These are phyloP conservation scores for Entomortierella beljakovae DNA, from an alignment of 192 early-diverging fungal genomes.

Conservation along the genomic window DNA sequence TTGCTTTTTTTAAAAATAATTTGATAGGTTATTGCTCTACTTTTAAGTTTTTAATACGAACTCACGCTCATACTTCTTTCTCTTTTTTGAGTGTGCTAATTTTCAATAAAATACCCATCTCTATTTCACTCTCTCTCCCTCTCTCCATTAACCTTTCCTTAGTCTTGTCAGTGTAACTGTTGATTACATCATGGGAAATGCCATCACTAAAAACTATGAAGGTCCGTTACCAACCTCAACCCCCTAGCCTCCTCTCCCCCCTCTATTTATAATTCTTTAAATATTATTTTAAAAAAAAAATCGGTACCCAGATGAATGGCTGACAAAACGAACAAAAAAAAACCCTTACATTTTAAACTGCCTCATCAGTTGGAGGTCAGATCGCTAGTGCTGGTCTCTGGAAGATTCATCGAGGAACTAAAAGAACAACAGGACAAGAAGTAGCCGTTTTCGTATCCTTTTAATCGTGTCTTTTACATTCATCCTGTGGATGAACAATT, in stretches of 20 bases:
- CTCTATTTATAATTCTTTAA: not conserved
- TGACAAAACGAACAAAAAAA: not conserved
- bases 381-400: constrained; percentile 75
- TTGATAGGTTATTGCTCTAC: not conserved
- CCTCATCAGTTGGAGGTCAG: constrained; percentile 60
- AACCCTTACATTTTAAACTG: not conserved
- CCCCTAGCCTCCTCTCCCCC: not conserved
- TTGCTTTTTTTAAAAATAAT: not conserved
- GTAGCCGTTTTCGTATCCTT: constrained; percentile 76
- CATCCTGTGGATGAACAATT: not conserved
- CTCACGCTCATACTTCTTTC: not conserved
- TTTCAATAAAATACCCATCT: no score
- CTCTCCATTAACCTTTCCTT: not conserved
- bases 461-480: not conserved
- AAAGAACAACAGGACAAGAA: constrained; percentile 67
- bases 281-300: not conserved
- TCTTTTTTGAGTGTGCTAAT: no score
- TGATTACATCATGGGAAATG: constrained; percentile 48
- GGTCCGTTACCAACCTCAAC: constrained; percentile 9
- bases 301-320: not conserved
- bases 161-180: not conserved
- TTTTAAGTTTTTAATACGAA: no score
- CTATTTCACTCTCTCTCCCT: not conserved
- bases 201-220: constrained; percentile 57
- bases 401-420: constrained; percentile 72